Percentiles rank a stretch among this genome's conserved stretches.
These are phyloP conservation scores for Solanum appendiculatum DNA, from an alignment of 257 asterid species.

Conservation along the genomic window DNA sequence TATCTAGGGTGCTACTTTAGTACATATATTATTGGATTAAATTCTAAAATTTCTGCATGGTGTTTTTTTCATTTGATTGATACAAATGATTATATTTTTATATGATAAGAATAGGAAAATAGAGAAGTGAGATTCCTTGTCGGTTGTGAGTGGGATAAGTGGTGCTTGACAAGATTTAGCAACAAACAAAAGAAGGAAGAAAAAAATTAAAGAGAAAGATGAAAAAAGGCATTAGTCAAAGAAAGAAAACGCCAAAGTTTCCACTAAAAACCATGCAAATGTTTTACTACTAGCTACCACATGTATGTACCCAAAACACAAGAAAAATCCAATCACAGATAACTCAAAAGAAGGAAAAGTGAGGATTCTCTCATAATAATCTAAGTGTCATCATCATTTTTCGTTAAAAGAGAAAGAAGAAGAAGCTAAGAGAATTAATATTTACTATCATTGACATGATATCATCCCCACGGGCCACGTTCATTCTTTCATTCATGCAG, in stretches of 20 bases:
- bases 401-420: background rate
- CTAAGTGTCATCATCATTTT: background rate
- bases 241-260: slow-evolving; percentile 24
- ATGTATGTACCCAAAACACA: background rate
- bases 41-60: background rate
- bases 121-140: slow-evolving; percentile 9
- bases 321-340: background rate
- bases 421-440: background rate
- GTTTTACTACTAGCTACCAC: background rate
- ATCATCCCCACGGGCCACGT: background rate
- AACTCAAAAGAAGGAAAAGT: background rate
- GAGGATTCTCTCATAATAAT: background rate
- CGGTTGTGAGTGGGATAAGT: slow-evolving; percentile 2
- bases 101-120: background rate
- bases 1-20: background rate
- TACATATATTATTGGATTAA: background rate
- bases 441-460: background rate
- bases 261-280: slow-evolving; percentile 30
- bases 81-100: background rate
- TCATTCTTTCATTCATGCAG: background rate
- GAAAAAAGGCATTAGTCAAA: background rate
- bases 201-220: background rate
- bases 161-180: background rate
- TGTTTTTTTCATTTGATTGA: background rate
- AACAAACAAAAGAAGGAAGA: background rate